Conservation (phyloP, 106 monocot species). For the Phalaenopsis equestris region DNA sequence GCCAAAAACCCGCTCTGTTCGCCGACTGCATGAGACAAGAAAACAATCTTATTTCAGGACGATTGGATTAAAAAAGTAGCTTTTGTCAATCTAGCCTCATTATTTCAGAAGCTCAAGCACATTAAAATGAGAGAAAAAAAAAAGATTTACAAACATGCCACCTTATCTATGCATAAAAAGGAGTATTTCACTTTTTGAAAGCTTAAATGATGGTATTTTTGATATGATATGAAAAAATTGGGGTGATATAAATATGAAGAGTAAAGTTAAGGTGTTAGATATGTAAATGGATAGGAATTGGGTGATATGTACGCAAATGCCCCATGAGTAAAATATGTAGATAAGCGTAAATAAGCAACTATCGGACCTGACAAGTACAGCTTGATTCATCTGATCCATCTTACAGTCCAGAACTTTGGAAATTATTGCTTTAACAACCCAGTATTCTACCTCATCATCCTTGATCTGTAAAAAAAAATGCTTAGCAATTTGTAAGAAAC, state of each 20-base stretch:
- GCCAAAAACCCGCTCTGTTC: constrained; percentile 73
- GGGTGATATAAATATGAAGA: too few relatives aligned
- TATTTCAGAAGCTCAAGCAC: background rate
- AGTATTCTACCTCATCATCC: constrained; percentile 86
- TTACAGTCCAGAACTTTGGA: constrained; percentile 80
- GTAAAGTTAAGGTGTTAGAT: too few relatives aligned
- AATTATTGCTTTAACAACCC: constrained; percentile 85
- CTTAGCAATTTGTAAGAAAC: background rate
- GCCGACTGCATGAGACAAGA: constrained; percentile 51
- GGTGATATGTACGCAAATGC: too few relatives aligned
- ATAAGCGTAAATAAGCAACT: too few relatives aligned
- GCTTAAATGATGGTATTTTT: too few relatives aligned
- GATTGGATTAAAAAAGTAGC: background rate
- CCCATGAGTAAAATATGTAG: too few relatives aligned
- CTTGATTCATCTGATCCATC: constrained; percentile 88
- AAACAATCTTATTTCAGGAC: background rate
- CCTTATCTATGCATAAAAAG: too few relatives aligned
- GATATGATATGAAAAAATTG: too few relatives aligned
- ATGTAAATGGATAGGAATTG: too few relatives aligned
- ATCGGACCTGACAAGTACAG: constrained; percentile 66
- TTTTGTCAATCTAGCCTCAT: background rate
- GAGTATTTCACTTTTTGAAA: too few relatives aligned
- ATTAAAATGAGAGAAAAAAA: background rate
- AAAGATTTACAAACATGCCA: too few relatives aligned
- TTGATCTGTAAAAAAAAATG: constrained; percentile 35